Conservation (phyloP, 305 asterid species). For the Fraxinus platypoda region DNA sequence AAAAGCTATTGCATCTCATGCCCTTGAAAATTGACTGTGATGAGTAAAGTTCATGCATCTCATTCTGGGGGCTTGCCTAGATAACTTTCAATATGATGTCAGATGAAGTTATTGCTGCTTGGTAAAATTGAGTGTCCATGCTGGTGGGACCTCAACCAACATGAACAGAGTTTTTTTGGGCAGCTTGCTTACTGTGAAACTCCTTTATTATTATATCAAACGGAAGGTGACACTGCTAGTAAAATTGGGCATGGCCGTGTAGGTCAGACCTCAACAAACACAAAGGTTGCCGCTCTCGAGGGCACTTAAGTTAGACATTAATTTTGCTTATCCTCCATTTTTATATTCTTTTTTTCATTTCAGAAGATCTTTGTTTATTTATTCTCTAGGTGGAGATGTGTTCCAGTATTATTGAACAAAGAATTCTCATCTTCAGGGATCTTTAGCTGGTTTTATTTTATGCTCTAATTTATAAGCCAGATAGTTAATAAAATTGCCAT, state of each 20-base stretch:
- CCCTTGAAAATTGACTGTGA: background rate
- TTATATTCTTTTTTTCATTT: background rate
- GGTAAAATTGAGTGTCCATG: background rate
- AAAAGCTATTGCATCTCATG: background rate
- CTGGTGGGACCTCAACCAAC: background rate
- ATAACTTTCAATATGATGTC: background rate
- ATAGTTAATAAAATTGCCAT: background rate
- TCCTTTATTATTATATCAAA: background rate
- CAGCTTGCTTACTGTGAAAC: background rate
- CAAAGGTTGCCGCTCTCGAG: background rate
- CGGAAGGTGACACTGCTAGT: background rate
- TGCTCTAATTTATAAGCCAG: slow-evolving; percentile 8
- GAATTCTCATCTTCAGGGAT: background rate
- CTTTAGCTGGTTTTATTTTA: slow-evolving; percentile 1
- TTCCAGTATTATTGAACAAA: background rate
- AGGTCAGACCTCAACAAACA: slow-evolving; percentile 15
- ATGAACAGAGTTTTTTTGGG: background rate
- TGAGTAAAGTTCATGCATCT: background rate
- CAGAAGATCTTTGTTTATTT: background rate
- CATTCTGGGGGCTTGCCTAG: background rate
- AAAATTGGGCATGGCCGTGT: background rate
- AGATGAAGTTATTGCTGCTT: background rate
- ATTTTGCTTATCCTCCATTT: background rate
- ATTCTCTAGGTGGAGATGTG: background rate
- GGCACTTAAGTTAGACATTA: background rate